Evolutionary conservation across 2,329 filamentous ascomycete species (phyloP), one percentile per base, ranked within the genome.

Genomic region (Fusarium redolens): DNA sequence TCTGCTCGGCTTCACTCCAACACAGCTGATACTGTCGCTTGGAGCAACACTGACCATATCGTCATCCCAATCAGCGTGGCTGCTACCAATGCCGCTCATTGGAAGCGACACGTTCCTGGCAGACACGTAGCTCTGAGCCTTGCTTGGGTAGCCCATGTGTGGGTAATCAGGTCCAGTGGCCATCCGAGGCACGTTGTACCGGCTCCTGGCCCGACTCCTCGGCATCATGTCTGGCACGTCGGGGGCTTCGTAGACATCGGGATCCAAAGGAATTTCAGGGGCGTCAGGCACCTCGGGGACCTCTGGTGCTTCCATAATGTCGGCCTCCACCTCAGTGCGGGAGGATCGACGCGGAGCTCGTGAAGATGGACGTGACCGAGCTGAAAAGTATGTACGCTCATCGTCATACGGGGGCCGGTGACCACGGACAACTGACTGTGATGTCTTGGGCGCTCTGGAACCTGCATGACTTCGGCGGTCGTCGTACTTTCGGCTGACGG

Each of bases 21-120:
- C 84, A 72, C 87, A 89, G 77, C 88, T 90, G 62, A 91, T 89
- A 75, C 89, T 91, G 77, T 91, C 89, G 74, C 85, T 87, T 4
- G 89, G 89, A 47, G 85, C 88, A 40, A 91, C 82, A 73, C 87
- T 90, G 54, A 83, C 85, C 57, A 81, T 79, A 71, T 89, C 87
- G 43, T 87, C 85, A 14, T 87, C 84, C 79, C 82, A 84, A 44
- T 80, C 77, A 13, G 80, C 81, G 41, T 83, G 79, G 56, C 83
- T 84, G 64, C 81, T 83, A 15, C 85, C 84, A 7, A 80, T 78
- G 6, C 79, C 79, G 61, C 85, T 87, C 28, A 77, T 75, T 2
- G 86, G 84, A 30, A 85, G 77, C n/a, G 82, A 78, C 20, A 84
- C 75, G 28, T 82, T 71, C 31, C 80, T 80, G 14, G 83, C 76